A percentile compares a stretch with the other conserved stretches of the same genome.
These are phyloP conservation scores for Epichloe festucae DNA, from an alignment of 2,329 filamentous ascomycete genomes.

Conservation along the genomic window DNA sequence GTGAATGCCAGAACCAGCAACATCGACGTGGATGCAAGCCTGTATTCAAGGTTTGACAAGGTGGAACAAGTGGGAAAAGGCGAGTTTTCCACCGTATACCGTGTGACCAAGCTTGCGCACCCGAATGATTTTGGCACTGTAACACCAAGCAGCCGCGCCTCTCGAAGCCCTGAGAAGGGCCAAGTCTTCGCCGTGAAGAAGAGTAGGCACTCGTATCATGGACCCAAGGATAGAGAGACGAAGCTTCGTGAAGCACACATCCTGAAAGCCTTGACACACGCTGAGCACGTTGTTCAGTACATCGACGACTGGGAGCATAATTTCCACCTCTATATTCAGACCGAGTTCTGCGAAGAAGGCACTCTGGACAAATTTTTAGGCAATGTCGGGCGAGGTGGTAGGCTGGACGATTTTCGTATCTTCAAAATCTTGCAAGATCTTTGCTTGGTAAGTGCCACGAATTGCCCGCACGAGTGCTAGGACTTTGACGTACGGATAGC, in stretches of 20 bases:
- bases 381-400: conserved; percentile 69
- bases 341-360: conserved; percentile 91
- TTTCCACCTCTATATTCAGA: conserved; percentile 86
- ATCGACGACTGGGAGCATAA: conserved; percentile 81
- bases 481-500: neutral
- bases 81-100: conserved; percentile 88
- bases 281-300: conserved; percentile 76
- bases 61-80: conserved; percentile 73
- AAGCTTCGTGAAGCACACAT: conserved; percentile 77
- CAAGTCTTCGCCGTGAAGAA: conserved; percentile 89
- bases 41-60: conserved; percentile 66
- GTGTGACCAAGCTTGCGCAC: conserved; percentile 41
- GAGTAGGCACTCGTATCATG: conserved; percentile 65
- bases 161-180: conserved; percentile 39
- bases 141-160: conserved; percentile 33
- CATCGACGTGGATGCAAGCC: conserved; percentile 57
- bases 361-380: conserved; percentile 76
- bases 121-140: conserved; percentile 26
- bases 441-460: conserved; percentile 50
- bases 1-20: conserved; percentile 56
- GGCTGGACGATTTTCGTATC: conserved; percentile 92
- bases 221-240: conserved; percentile 64
- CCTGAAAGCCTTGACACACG: conserved; percentile 61
- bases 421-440: conserved; percentile 95
- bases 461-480: neutral